Base-by-base conservation (phyloP, 2,329 filamentous ascomycete genomes). In the Massarina eburnea region DNA sequence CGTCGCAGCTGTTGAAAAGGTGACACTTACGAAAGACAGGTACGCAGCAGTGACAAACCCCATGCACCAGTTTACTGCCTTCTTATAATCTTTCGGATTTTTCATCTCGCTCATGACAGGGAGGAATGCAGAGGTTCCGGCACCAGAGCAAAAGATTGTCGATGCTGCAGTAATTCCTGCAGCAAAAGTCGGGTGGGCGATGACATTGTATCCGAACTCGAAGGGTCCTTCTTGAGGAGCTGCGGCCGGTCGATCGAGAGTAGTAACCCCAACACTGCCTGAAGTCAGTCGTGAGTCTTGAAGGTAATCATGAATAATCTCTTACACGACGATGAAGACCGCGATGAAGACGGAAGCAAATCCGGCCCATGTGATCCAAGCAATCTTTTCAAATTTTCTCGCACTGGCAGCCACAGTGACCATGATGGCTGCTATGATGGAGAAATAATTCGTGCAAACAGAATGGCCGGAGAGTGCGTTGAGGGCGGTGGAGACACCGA, bases 71-170 rank as follows among this genome's bases (percentile, higher is more conserved):
- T 77, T 83, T 0, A 85, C 71, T 0, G 83, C 77, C 62, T 84
- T 84, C 48, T 75, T 76, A 63, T 80, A 86, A 53, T 84, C 80
- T 17, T 71, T 72, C 0, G 83, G 82, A 22, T 75, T 73, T 21
- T 49, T 73, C 82, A 86, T 86, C 68, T 86, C 84, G 0, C 78
- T 80, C 42, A 86, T 85, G 46, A 86, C 80, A 4, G 82, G 81
- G 1, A 86, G 67, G 57, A 85, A 86, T 1, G 80, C 80, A 0
- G 77, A 79, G 0, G 81, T 84, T 15, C 78, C 80, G 0, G 81
- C 79, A 6, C 75, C 77, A 2, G 80, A 81, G 45, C 80, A 77
- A 66, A 85, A 83, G 50, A 86, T 84, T 2, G 79, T 82, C 2
- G 75, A 73, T 0, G 30, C 52, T 3, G 81, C 79, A 0, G 77